Conservation (phyloP, 179 eudicot species). For the Sideroxylon spinosum region DNA sequence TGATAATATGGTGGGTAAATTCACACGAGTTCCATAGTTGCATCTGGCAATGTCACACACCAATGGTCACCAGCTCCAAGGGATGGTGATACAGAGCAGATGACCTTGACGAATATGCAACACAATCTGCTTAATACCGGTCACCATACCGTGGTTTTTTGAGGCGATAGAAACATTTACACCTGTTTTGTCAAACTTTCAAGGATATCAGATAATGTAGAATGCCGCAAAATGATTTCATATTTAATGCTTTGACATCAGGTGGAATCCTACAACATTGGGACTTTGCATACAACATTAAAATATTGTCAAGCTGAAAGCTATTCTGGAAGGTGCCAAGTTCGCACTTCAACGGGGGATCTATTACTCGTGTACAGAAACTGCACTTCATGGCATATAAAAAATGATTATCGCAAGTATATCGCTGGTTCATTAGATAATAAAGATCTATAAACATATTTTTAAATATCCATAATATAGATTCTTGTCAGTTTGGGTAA, state of each 20-base stretch:
- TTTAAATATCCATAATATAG: too few species aligned
- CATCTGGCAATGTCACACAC: constrained; percentile 1
- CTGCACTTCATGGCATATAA: too few species aligned
- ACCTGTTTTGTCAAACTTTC: neutral
- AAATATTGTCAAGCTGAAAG: too few species aligned
- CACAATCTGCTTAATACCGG: neutral
- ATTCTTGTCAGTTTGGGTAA: too few species aligned
- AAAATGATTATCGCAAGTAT: too few species aligned
- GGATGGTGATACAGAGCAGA: neutral
- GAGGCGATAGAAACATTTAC: neutral
- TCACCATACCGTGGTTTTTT: neutral
- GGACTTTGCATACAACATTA: too few species aligned
- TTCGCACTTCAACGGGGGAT: too few species aligned
- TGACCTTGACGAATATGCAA: constrained; percentile 2
- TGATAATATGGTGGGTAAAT: neutral
- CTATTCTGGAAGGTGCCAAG: too few species aligned
- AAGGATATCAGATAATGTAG: neutral
- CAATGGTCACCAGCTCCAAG: neutral
- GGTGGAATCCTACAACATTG: too few species aligned
- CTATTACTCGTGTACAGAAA: too few species aligned
- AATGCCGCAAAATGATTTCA: neutral
- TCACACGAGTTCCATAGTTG: neutral
- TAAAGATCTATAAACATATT: too few species aligned
- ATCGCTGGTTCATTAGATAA: too few species aligned
- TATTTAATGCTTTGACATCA: neutral